These are phyloP conservation scores for Sporothrix mexicana DNA, from an alignment of 2,329 filamentous ascomycete species.

Conservation along the genomic window DNA sequence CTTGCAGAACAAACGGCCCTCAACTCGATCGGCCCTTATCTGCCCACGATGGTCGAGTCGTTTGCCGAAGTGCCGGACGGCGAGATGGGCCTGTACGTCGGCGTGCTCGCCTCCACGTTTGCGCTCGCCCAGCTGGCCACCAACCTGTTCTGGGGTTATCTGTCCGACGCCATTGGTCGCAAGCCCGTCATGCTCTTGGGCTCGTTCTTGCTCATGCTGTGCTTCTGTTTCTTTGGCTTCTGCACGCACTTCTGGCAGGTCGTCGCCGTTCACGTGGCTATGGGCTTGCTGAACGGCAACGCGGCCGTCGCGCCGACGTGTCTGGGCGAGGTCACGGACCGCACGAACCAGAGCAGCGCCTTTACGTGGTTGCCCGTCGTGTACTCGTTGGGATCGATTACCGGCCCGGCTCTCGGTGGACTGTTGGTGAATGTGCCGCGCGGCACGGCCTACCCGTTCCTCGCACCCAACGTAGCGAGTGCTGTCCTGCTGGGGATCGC, in stretches of 20 bases:
- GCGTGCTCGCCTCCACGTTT: conserved; percentile 87
- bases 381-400: conserved; percentile 94
- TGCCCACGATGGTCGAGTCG: conserved; percentile 86
- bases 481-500: conserved; percentile 74
- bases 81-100: conserved; percentile 85
- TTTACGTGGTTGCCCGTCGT: conserved; percentile 95
- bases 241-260: conserved; percentile 83
- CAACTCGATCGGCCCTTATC: conserved; percentile 94
- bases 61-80: conserved; percentile 78
- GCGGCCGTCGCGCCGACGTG: conserved; percentile 93
- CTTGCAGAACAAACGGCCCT: conserved; percentile 94
- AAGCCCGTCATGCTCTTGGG: conserved; percentile 84
- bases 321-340: conserved; percentile 91
- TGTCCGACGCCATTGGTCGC: conserved; percentile 78
- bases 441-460: conserved; percentile 74
- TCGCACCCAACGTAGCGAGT: conserved; percentile 81
- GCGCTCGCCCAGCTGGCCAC: conserved; percentile 90
- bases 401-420: conserved; percentile 89
- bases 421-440: conserved; percentile 72
- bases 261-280: conserved; percentile 81
- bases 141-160: conserved; percentile 88
- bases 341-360: conserved; percentile 89
- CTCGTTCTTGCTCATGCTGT: conserved; percentile 79
- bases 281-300: conserved; percentile 95
- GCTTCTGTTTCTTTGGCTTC: conserved; percentile 87